These are phyloP conservation scores for Actinomortierella wolfii DNA, from an alignment of 371 early-diverging fungal genomes.

Conservation along the genomic window DNA sequence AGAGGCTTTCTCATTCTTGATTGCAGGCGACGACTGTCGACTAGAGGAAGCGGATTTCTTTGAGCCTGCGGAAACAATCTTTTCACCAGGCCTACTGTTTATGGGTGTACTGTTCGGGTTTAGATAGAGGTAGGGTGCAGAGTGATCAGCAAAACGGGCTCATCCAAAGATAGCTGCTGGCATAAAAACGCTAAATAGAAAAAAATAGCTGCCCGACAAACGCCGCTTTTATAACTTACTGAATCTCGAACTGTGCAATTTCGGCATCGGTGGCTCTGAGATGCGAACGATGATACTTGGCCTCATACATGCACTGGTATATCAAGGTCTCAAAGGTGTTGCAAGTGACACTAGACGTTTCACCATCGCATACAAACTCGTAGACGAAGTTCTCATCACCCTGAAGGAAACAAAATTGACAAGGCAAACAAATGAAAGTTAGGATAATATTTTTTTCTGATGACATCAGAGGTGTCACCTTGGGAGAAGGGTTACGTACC, in stretches of 20 bases:
- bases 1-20: constrained; percentile 12
- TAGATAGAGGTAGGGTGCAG: no score
- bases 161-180: neutral
- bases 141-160: neutral
- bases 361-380: constrained; percentile 53
- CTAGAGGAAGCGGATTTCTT: neutral
- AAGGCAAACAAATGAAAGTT: constrained; percentile 1
- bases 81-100: no score
- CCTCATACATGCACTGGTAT: constrained; percentile 74
- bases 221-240: constrained; percentile 22
- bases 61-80: constrained; percentile 1
- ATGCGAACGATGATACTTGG: constrained; percentile 51
- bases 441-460: constrained; percentile 4
- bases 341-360: constrained; percentile 43
- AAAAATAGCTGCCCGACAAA: neutral
- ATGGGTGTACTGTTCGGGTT: no score
- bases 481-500: constrained; percentile 24
- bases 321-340: constrained; percentile 63
- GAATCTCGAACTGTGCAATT: constrained; percentile 51
- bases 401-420: constrained; percentile 33
- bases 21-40: neutral
- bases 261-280: constrained; percentile 63
- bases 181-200: neutral
- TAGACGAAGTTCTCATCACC: constrained; percentile 35
- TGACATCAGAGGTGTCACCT: neutral